Base-by-base conservation (phyloP, 2,329 filamentous ascomycete species). In the Phaeophleospora eucalypticola region DNA sequence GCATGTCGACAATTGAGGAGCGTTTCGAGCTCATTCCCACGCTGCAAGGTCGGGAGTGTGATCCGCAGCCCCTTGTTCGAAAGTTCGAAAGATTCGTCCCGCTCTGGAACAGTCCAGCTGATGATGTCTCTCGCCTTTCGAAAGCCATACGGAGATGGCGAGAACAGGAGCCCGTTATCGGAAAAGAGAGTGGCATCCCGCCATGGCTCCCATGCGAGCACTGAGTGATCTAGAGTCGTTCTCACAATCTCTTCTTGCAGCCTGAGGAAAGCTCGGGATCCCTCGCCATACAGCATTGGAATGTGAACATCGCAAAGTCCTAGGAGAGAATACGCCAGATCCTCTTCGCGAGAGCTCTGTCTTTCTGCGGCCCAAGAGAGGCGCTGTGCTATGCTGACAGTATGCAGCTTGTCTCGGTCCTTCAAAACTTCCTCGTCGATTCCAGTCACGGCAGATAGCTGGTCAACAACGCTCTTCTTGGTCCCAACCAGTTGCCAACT, bases 271-370 rank as follows among this genome's bases (percentile, higher is more conserved):
- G 52, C 52, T 36, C 35, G 29, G 9, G 14, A 36, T 16, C 62
- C 62, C 54, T 66, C 64, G 4, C 64, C 64, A 44, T 67, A 66
- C 1, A 63, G 41, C 8, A 64, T 43, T 3, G 61, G 54, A 56
- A 67, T 63, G 19, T 58, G 48, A 1, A 66, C 49, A 36, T 51
- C 53, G 41, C 64, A 60, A 3, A 64, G 38, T 1, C 58, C 66
- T 39, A 56, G 45, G 1, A 66, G 50, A 17, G 35, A 64, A 41
- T 66, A 66, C 1, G 61, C 59, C 4, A 27, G 42, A 43, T 66
- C 64, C 52, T 66, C 63, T 32, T 42, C 36, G 10, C 53, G 29
- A 17, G 54, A 57, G 35, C 58, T 61, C 16, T 51, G 17, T 4
- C 60, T 38, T 2, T 29, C 37, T 9, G 29, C 43, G 4, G 51